phyloP scores from a whole-genome alignment of 768 basidiomycete species.

The Kwoniella botswanensis region DNA sequence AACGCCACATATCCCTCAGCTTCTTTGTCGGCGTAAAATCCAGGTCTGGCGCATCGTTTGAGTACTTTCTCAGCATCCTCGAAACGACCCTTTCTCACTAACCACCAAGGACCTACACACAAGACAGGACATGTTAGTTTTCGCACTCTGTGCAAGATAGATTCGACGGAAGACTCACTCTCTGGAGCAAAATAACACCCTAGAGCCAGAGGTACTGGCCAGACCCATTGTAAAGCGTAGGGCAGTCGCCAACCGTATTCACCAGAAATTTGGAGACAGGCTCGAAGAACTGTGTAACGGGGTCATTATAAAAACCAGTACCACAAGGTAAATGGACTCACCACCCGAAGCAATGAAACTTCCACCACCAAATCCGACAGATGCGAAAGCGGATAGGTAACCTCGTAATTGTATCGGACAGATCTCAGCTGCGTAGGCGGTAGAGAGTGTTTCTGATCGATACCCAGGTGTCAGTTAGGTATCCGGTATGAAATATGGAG shows the following conservation, averaged over 20 bases:
- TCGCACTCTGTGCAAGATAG: background rate
- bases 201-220: slow-evolving; percentile 54
- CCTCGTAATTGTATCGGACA: slow-evolving; percentile 54
- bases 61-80: slow-evolving; percentile 54
- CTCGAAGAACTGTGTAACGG: slow-evolving; percentile 16
- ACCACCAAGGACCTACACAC: slow-evolving; percentile 31
- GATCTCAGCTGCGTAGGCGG: slow-evolving; percentile 43
- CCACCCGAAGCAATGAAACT: slow-evolving; percentile 20
- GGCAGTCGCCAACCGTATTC: slow-evolving; percentile 46
- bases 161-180: slow-evolving; percentile 4
- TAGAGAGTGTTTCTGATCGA: slow-evolving; percentile 38
- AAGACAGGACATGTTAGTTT: background rate
- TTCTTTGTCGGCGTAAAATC: slow-evolving; percentile 32
- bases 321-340: background rate
- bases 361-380: slow-evolving; percentile 38
- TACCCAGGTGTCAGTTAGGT: too few species aligned
- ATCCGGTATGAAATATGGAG: too few species aligned
- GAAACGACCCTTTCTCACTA: slow-evolving; percentile 42
- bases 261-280: slow-evolving; percentile 24
- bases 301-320: background rate
- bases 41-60: slow-evolving; percentile 33
- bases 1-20: slow-evolving; percentile 36
- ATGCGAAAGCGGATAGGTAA: slow-evolving; percentile 50
- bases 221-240: slow-evolving; percentile 56
- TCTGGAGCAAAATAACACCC: slow-evolving; percentile 54